Evolutionary conservation across 2,329 filamentous ascomycete genomes (phyloP).

Genomic region (Pseudocercospora vitis): DNA sequence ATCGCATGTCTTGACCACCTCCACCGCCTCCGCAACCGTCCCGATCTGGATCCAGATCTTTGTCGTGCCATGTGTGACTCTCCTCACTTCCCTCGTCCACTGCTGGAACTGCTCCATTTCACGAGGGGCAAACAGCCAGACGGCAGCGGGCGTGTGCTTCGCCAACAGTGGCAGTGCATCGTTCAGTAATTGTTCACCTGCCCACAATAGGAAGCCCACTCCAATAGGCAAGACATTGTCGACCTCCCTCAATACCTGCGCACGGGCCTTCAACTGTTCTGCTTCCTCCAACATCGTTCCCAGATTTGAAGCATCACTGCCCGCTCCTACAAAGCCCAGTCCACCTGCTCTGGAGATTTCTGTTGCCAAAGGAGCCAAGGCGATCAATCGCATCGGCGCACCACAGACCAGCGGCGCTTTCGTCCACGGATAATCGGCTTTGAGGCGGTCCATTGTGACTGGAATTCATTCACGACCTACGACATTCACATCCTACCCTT

Average conservation of each 20-base stretch:
- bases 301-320: slow-evolving; percentile 43
- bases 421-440: slow-evolving; percentile 58
- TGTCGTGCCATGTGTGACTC: slow-evolving; percentile 39
- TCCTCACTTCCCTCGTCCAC: slow-evolving; percentile 37
- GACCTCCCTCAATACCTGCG: slow-evolving; percentile 24
- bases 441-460: slow-evolving; percentile 25
- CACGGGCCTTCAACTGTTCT: slow-evolving; percentile 28
- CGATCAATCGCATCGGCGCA: slow-evolving; percentile 69
- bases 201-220: slow-evolving; percentile 63
- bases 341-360: slow-evolving; percentile 58
- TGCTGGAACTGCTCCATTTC: slow-evolving; percentile 40
- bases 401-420: slow-evolving; percentile 58
- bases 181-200: slow-evolving; percentile 42
- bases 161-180: slow-evolving; percentile 53
- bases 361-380: slow-evolving; percentile 57
- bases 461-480: not conserved
- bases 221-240: slow-evolving; percentile 51
- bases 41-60: slow-evolving; percentile 63
- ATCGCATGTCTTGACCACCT: slow-evolving; percentile 48
- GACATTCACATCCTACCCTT: not conserved
- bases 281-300: slow-evolving; percentile 34
- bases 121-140: slow-evolving; percentile 67
- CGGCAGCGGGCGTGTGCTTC: slow-evolving; percentile 53
- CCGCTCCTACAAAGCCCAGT: slow-evolving; percentile 50
- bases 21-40: slow-evolving; percentile 56